Percentiles rank a stretch among this genome's conserved stretches.
These are phyloP conservation scores for Phytophthora uliginosa DNA, from an alignment of 352 stramenopile species.

Conservation along the genomic window DNA sequence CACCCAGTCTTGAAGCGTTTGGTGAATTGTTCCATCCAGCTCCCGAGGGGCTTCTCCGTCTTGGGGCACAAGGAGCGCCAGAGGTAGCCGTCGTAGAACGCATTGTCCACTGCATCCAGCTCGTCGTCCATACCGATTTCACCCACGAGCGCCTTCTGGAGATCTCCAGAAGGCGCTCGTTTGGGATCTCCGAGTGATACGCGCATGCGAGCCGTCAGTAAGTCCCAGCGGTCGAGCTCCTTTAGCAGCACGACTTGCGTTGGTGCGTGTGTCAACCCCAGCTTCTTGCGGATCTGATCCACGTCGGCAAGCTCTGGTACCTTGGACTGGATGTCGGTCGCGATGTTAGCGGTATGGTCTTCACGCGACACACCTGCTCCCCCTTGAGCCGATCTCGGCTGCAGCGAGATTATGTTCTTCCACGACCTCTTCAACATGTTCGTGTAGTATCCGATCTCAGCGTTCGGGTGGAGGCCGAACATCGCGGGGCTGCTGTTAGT, in stretches of 20 bases:
- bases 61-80: constrained; percentile 93
- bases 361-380: constrained; percentile 91
- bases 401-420: constrained; percentile 93
- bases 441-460: constrained; percentile 97
- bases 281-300: constrained; percentile 86
- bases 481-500: constrained; percentile 94
- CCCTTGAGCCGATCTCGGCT: constrained; percentile 87
- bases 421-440: constrained; percentile 96
- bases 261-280: constrained; percentile 80
- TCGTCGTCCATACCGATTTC: constrained; percentile 98
- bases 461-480: constrained; percentile 97
- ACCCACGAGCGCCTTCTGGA: constrained; percentile 93
- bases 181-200: constrained; percentile 90
- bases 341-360: constrained; percentile 92
- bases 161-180: too few species aligned
- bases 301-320: constrained; percentile 92
- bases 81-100: constrained; percentile 94
- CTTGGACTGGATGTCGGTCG: constrained; percentile 93
- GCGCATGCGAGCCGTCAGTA: constrained; percentile 89
- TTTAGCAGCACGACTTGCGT: constrained; percentile 96
- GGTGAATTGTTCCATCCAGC: constrained; percentile 96
- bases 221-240: constrained; percentile 97
- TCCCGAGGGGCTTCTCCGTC: constrained; percentile 95
- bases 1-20: constrained; percentile 88
- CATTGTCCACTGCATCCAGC: constrained; percentile 93